Evolutionary conservation across 331 rosid species (phyloP), one percentile per base, ranked within the genome.

Genomic region (Arachis monticola): DNA sequence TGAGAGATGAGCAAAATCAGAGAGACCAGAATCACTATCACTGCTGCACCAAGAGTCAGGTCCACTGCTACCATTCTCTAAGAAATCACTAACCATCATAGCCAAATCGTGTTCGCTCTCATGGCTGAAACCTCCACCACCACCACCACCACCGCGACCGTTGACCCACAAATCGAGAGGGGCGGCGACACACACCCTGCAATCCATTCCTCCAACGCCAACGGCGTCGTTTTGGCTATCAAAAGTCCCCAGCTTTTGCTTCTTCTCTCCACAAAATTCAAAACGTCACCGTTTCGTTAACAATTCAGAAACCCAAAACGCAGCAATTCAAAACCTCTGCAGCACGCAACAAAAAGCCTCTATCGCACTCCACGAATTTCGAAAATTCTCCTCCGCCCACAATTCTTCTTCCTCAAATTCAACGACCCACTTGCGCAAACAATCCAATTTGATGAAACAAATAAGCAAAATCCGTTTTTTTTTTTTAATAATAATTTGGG

Each of bases 41-140:
- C 97, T 90, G 87, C 99, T 90, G 38, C 92, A 92, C 92, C 85
- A 80, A 70, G 99, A 92, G 12, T 95, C 97, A 3, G 92, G 87
- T 2, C 97, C 97, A 71, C 75, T 69, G 53, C 99, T 95, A 1
- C 96, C 97, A 81, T 95, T 95, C 69, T 95, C 99, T 75, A 81
- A 83, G 79, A 95, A 95, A 79, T 95, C 99, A 59, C 89, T 81
- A 1, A 95, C 99, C 99, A 95, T 90, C 8, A 83, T 6, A 7
- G 91, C 99, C 76, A 95, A 87, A 82, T 95, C 99, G 50, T 83
- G 90, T 46, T 95, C 99, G 85, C 97, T 95, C 79, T 95, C 99
- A 12, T 86, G 91, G 92, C 99, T 95, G 12, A 92, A 73, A 5
- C 85, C 91, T 2, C 92, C 97, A 5, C 83, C 89, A 0, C 52